phyloP scores from a whole-genome alignment of 2,329 filamentous ascomycete species.

The Alternaria sp. region DNA sequence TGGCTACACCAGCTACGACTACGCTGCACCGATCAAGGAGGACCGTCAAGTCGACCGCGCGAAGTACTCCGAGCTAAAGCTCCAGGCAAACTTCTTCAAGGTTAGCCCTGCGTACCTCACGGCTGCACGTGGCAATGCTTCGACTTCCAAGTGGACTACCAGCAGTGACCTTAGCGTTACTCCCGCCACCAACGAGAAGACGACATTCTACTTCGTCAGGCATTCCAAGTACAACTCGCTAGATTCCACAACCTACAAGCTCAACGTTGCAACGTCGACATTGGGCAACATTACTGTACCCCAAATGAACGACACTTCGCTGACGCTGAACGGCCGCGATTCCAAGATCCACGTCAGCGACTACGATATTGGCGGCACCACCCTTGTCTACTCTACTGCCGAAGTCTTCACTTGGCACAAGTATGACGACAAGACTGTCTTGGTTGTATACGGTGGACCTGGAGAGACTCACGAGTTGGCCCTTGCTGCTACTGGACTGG shows the following conservation, averaged over 20 bases:
- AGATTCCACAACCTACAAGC: conserved; percentile 65
- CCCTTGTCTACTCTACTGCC: conserved; percentile 70
- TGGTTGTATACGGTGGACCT: conserved; percentile 69
- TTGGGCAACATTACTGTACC: conserved; percentile 64
- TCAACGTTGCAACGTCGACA: conserved; percentile 67
- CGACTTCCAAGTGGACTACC: conserved; percentile 39
- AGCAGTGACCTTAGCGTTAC: conserved; percentile 65
- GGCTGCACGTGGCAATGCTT: conserved; percentile 44
- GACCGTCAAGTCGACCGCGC: conserved; percentile 71
- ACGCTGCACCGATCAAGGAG: conserved; percentile 70
- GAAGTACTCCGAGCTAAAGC: conserved; percentile 81
- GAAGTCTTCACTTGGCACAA: conserved; percentile 74
- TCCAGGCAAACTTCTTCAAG: conserved; percentile 76
- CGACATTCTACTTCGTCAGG: conserved; percentile 69
- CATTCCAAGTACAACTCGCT: conserved; percentile 70
- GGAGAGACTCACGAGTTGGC: conserved; percentile 70
- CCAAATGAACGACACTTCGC: conserved; percentile 59
- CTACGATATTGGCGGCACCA: conserved; percentile 66
- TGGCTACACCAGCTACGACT: conserved; percentile 64
- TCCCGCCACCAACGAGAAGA: conserved; percentile 62
- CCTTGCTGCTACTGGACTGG: conserved; percentile 48
- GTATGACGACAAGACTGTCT: conserved; percentile 63
- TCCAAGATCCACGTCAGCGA: conserved; percentile 72
- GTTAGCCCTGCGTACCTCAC: conserved; percentile 74
- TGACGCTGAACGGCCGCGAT: conserved; percentile 68